Evolutionary conservation across 192 early-diverging fungal genomes (phyloP).

Genomic region (Lunasporangiospora selenospora): DNA sequence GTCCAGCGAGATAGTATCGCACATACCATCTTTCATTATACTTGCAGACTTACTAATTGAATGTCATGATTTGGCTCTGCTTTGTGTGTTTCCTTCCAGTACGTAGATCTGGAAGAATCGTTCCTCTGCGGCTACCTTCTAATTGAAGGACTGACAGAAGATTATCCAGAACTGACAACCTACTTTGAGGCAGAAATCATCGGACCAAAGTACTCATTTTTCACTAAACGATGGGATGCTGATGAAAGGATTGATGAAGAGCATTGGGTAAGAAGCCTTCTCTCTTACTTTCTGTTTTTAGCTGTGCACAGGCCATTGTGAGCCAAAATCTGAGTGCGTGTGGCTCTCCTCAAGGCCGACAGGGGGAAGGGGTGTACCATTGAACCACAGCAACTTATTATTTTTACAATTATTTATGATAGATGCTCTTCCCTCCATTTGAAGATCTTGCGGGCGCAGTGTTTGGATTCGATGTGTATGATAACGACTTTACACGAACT

Average conservation of each 20-base stretch:
- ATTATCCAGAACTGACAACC: constrained; percentile 83
- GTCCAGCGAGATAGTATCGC: neutral
- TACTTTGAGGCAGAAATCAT: constrained; percentile 93
- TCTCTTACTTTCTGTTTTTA: neutral
- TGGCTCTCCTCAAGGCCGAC: neutral
- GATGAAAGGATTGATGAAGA: constrained; percentile 73
- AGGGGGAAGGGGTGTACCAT: neutral
- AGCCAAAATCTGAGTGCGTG: neutral
- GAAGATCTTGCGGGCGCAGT: constrained; percentile 28
- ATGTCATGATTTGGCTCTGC: neutral
- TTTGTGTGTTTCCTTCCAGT: constrained; percentile 35
- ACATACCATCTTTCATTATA: neutral
- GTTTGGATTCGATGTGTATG: constrained; percentile 13
- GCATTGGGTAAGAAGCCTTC: constrained; percentile 69
- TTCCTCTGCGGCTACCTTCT: constrained; percentile 83
- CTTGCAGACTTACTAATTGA: neutral
- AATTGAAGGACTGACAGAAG: constrained; percentile 80
- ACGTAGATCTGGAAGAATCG: constrained; percentile 74
- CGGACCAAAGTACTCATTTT: constrained; percentile 75
- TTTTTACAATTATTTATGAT: neutral
- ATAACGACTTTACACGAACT: too few relatives aligned
- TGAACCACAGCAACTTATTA: neutral
- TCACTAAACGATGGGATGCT: constrained; percentile 87
- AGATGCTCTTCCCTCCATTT: constrained; percentile 60
- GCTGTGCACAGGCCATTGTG: neutral